These are phyloP conservation scores for Scopulariopsis brevicaulis DNA, from an alignment of 2,329 filamentous ascomycete genomes.

Conservation along the genomic window DNA sequence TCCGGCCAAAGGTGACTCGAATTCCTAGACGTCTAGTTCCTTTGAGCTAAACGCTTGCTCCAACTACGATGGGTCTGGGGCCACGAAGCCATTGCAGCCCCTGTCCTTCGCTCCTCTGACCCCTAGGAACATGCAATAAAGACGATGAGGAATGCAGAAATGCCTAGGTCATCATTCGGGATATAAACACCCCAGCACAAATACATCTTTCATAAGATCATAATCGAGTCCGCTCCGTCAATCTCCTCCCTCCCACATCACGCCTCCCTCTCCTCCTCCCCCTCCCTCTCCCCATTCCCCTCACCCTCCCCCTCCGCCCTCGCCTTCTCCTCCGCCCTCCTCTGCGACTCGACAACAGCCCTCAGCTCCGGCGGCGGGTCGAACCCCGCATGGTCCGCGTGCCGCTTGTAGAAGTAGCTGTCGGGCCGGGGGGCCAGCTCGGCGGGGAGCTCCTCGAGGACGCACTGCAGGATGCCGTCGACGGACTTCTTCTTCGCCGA, in stretches of 20 bases:
- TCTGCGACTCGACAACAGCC: constrained; percentile 44
- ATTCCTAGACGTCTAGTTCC: too few relatives aligned
- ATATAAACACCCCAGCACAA: background rate
- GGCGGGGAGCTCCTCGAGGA: constrained; percentile 60
- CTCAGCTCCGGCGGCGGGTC: constrained; percentile 50
- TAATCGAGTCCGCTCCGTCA: background rate
- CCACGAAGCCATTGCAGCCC: too few relatives aligned
- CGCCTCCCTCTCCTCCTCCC: background rate
- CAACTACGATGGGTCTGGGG: too few relatives aligned
- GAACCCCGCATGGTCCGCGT: constrained; percentile 79
- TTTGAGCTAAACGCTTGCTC: too few relatives aligned
- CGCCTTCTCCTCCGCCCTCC: constrained; percentile 19
- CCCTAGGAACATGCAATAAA: background rate
- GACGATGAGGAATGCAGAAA: background rate
- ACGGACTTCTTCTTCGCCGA: constrained; percentile 69
- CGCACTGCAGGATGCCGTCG: constrained; percentile 59
- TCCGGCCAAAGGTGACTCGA: too few relatives aligned
- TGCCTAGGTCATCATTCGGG: background rate
- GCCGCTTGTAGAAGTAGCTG: constrained; percentile 78
- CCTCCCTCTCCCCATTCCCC: background rate
- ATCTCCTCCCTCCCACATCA: background rate
- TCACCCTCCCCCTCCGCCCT: constrained; percentile 4
- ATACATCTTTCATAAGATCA: background rate
- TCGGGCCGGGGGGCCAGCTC: constrained; percentile 63
- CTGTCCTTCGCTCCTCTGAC: too few relatives aligned